Base-by-base conservation (phyloP, 306 rosid genomes). In the Rosa lucieae region DNA sequence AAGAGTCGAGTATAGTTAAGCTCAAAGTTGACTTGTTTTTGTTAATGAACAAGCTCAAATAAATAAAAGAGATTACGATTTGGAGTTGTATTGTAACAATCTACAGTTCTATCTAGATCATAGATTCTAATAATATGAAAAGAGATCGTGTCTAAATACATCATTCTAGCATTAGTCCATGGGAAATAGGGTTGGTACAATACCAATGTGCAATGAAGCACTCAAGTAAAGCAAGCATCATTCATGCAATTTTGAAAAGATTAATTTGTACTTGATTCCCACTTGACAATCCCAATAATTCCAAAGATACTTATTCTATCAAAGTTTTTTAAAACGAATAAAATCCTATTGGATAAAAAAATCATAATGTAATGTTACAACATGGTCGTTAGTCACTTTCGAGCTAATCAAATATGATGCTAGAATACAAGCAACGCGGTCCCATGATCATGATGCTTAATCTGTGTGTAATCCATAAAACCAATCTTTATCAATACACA, bases 171-270 rank as follows among this genome's bases (percentile, higher is more conserved):
- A 70, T 11, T 21, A 73, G 77, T 37, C 75, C 49, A 76, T 8
- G 10, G 9, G n/a, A 18, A 32, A 39, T 49, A 5, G 47, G 23
- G 5, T 59, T 15, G 73, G 40, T 75, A 81, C 61, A 52, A 78
- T 82, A 82, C 81, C 87, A 88, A 88, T 86, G 86, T 86, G 84
- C 86, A 80, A 73, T 86, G 84, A 73, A 83, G 86, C 88, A 84
- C 88, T 87, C 77, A 65, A 87, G 80, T 67, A 87, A 85, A 75
- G 59, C 77, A 77, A 74, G 42, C 76, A 71, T 62, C 48, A 53
- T 70, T 67, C 74, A 79, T 80, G 83, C 85, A 82, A n/a, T 85
- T 84, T 83, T 79, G 44, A 48, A 56, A 32, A 78, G 78, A 85
- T 79, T 79, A 75, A 71, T 77, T 72, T 29, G 46, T 55, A 82